A percentile compares a stretch with the other conserved stretches of the same genome.
phyloP scores from a whole-genome alignment of 2,329 filamentous ascomycete genomes.

The Grosmannia huntii region DNA sequence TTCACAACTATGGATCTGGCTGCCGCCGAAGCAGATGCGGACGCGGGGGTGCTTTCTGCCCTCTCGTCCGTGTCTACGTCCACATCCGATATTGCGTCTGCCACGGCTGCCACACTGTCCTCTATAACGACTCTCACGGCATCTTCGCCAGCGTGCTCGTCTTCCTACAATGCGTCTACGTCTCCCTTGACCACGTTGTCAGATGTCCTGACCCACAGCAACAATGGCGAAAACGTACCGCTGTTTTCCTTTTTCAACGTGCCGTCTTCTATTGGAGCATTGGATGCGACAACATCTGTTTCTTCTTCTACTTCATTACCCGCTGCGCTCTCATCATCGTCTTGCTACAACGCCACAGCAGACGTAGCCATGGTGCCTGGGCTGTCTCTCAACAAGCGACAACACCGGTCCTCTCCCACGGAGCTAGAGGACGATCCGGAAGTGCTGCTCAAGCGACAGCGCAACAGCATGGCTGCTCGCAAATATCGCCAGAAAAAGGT shows the following conservation, averaged over 20 bases:
- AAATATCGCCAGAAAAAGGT: constrained; percentile 52
- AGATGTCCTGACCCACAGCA: neutral
- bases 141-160: neutral
- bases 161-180: neutral
- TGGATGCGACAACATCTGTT: neutral
- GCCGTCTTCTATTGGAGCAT: neutral
- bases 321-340: no score
- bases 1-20: neutral
- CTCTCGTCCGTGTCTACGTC: neutral
- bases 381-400: neutral
- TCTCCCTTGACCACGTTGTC: neutral
- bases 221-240: neutral
- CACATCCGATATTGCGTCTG: neutral
- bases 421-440: constrained; percentile 10
- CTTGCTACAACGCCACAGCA: neutral
- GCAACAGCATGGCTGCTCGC: constrained; percentile 50
- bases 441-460: constrained; percentile 35
- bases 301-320: neutral
- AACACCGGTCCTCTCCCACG: neutral
- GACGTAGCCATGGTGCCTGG: neutral
- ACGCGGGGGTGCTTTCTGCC: neutral
- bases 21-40: neutral
- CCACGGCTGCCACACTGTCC: neutral
- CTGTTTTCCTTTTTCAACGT: neutral
- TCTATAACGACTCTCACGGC: neutral